Percentiles rank a stretch among this genome's conserved stretches.
Conservation (phyloP, 495 filamentous ascomycete species). For the Astrothelium macrocarpum region DNA sequence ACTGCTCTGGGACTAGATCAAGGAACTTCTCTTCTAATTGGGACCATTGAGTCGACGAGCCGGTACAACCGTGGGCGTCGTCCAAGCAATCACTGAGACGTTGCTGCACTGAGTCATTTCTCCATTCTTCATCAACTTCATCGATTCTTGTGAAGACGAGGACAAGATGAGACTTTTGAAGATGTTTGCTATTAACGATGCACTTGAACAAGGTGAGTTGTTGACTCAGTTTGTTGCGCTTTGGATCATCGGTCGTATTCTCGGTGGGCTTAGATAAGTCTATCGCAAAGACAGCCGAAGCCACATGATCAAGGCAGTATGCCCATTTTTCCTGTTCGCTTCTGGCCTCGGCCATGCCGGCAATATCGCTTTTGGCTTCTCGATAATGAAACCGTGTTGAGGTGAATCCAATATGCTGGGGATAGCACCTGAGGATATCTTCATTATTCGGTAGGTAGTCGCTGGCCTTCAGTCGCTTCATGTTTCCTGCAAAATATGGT, state of each 20-base stretch:
- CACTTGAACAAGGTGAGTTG: background rate
- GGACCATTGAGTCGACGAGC: background rate
- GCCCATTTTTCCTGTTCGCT: background rate
- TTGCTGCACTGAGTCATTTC: background rate
- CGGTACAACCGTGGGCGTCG: background rate
- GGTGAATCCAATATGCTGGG: background rate
- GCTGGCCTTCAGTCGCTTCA: background rate
- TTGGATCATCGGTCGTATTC: background rate
- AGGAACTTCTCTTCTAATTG: background rate
- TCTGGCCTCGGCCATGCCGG: background rate
- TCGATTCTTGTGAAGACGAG: background rate
- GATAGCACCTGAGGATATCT: background rate
- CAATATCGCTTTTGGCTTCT: background rate
- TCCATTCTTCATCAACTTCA: background rate
- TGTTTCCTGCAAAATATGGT: background rate
- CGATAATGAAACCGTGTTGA: background rate
- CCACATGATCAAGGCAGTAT: background rate
- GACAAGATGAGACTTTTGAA: background rate
- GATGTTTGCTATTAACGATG: background rate
- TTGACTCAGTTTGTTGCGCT: background rate
- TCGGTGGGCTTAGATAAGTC: background rate
- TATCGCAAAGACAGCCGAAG: background rate
- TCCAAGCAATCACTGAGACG: background rate
- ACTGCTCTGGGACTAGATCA: background rate
- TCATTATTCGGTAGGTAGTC: background rate